Evolutionary conservation across 2,329 filamentous ascomycete species (phyloP).

Genomic region (Elsinoe ampelina): DNA sequence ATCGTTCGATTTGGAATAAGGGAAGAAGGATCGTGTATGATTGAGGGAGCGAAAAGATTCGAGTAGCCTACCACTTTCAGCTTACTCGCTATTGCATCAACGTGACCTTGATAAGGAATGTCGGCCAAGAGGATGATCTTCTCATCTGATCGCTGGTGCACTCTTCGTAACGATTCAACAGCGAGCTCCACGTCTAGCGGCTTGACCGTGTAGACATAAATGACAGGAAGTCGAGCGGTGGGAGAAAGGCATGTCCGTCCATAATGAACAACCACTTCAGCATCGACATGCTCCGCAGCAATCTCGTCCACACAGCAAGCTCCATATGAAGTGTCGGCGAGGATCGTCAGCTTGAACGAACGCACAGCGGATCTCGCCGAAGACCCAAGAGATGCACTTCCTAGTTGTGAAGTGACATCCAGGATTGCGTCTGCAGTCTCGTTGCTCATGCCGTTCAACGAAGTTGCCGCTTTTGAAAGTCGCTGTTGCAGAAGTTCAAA

Average conservation of each 20-base stretch:
- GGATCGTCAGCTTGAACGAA: constrained; percentile 56
- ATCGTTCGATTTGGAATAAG: constrained; percentile 75
- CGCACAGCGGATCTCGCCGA: no score
- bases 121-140: constrained; percentile 80
- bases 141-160: constrained; percentile 54
- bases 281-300: constrained; percentile 84
- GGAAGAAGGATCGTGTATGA: constrained; percentile 70
- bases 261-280: constrained; percentile 89
- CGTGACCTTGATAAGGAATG: constrained; percentile 72
- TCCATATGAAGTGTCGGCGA: constrained; percentile 94
- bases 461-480: constrained; percentile 24
- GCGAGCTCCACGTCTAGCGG: constrained; percentile 54
- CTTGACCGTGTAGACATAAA: constrained; percentile 80
- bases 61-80: constrained; percentile 59
- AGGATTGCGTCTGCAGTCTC: no score
- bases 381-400: no score
- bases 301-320: constrained; percentile 96
- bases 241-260: constrained; percentile 87
- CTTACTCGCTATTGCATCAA: constrained; percentile 47
- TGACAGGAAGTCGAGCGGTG: constrained; percentile 74
- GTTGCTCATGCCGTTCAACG: constrained; percentile 9
- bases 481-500: constrained; percentile 55
- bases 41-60: constrained; percentile 57
- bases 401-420: no score
- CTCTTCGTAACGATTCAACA: constrained; percentile 53